Base-by-base conservation (phyloP, 169 alveolate genomes). In the Perkinsus chesapeaki region DNA sequence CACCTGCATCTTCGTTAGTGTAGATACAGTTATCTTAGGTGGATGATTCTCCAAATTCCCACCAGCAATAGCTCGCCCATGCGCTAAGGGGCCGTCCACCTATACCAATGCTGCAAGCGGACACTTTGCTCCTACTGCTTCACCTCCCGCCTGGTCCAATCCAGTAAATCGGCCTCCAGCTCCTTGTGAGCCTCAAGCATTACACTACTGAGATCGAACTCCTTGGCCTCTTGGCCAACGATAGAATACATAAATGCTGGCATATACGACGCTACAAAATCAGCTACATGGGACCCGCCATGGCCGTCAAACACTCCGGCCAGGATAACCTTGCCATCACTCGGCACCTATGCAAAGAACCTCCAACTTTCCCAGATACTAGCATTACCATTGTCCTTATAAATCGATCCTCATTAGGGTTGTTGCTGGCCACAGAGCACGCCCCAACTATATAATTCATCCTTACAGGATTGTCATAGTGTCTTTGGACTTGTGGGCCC, bases 261-360 rank as follows among this genome's bases (percentile, higher is more conserved):
- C 82, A 60, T 60, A 60, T 60, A 60, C 36, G 82, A 3, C 12
- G 93, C 73, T n/a, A 73, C 93, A n/a, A n/a, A 91, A 43, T 91
- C 39, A 36, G 93, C 93, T 3, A 43, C 73, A 47, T 91, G 93
- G 9, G 39, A 38, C 38, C 93, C 93, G 7, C 93, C 93, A 37
- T 91, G 93, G n/a, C 93, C 93, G n/a, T 91, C 93, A 27, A 91
- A 39, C 20, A 91, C 93, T 5, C 36, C 82, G 1, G 82, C 82
- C 36, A 60, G 82, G 12, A 60, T 60, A 60, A 60, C 82, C 12
- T 34, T 34, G 23, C 82, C 27, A 0, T 60, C 36, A 7, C 27
- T 23, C 7, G 82, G 31, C 3, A 60, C 23, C 82, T 60, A 16
- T 1, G 27, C 82, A 34, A 60, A 5, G 37, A 23, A 7, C 82